Evolutionary conservation across 2,329 filamentous ascomycete genomes (phyloP).

Genomic region (Penicillium italicum): DNA sequence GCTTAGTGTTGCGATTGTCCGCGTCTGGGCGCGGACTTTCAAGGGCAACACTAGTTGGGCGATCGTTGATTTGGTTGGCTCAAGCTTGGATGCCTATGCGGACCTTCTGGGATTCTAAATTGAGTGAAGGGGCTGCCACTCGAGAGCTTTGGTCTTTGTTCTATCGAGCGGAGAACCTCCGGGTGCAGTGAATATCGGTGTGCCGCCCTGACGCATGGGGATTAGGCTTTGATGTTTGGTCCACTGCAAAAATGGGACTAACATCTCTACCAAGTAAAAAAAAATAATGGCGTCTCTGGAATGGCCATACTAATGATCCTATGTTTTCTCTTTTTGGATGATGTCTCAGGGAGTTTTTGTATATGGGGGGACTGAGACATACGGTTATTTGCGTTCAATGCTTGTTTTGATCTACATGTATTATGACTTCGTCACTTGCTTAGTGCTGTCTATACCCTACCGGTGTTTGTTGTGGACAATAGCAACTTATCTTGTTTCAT

Average conservation of each 20-base stretch:
- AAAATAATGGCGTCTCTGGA: not conserved
- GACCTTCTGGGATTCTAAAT: constrained; percentile 39
- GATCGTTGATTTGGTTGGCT: constrained; percentile 47
- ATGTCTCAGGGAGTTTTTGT: constrained; percentile 26
- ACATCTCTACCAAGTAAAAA: constrained; percentile 6
- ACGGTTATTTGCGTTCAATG: constrained; percentile 2
- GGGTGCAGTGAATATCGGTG: not conserved
- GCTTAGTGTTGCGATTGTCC: constrained; percentile 48
- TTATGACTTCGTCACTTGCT: constrained; percentile 19
- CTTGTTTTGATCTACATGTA: constrained; percentile 16
- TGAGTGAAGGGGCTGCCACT: not conserved
- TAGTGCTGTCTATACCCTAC: constrained; percentile 23
- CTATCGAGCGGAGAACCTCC: not conserved
- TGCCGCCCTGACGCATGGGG: not conserved
- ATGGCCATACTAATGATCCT: constrained; percentile 17
- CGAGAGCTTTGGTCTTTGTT: not conserved
- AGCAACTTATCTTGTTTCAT: constrained; percentile 1
- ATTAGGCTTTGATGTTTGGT: not conserved
- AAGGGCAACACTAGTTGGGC: constrained; percentile 50
- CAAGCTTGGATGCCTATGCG: constrained; percentile 46
- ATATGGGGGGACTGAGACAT: constrained; percentile 11
- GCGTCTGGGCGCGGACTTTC: constrained; percentile 47
- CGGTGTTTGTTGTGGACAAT: constrained; percentile 6
- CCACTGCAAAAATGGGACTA: constrained; percentile 9
- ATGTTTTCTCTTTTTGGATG: constrained; percentile 18